Evolutionary conservation across 2,329 filamentous ascomycete species (phyloP).

Genomic region (Neocucurbitaria cava): DNA sequence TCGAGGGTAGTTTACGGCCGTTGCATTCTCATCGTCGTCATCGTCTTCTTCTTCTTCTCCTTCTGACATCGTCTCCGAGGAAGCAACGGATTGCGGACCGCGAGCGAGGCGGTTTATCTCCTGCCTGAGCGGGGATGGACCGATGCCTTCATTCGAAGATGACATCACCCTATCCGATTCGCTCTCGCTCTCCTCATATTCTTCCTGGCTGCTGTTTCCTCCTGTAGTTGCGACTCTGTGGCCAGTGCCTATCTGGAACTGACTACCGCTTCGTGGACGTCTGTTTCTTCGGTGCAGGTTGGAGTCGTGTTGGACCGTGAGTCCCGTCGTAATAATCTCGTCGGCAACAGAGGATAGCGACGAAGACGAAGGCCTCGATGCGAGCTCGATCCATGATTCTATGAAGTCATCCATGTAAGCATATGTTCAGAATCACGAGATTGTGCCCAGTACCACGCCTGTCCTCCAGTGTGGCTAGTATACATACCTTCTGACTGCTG

Average conservation of each 20-base stretch:
- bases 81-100: slow-evolving; percentile 39
- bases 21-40: slow-evolving; percentile 80
- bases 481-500: slow-evolving; percentile 39
- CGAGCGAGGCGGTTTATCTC: slow-evolving; percentile 36
- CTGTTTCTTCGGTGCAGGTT: slow-evolving; percentile 67
- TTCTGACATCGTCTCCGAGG: slow-evolving; percentile 48
- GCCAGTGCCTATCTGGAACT: slow-evolving; percentile 43
- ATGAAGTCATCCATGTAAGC: slow-evolving; percentile 31
- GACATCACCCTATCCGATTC: slow-evolving; percentile 78
- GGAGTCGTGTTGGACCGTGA: slow-evolving; percentile 74
- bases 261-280: slow-evolving; percentile 40
- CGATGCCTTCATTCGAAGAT: slow-evolving; percentile 67
- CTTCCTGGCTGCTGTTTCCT: slow-evolving; percentile 86
- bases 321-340: slow-evolving; percentile 88
- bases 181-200: slow-evolving; percentile 92
- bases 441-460: too few species aligned
- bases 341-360: slow-evolving; percentile 85
- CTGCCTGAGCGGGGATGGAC: slow-evolving; percentile 43
- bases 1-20: slow-evolving; percentile 72
- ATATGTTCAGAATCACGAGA: neutral
- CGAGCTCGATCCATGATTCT: slow-evolving; percentile 98
- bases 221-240: slow-evolving; percentile 53
- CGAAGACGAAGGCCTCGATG: slow-evolving; percentile 91
- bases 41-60: slow-evolving; percentile 51
- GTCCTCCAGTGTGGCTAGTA: neutral